A percentile compares a stretch with the other conserved stretches of the same genome.
Evolutionary conservation across 2,329 filamentous ascomycete genomes (phyloP).

Genomic region (Fusarium acutatum): DNA sequence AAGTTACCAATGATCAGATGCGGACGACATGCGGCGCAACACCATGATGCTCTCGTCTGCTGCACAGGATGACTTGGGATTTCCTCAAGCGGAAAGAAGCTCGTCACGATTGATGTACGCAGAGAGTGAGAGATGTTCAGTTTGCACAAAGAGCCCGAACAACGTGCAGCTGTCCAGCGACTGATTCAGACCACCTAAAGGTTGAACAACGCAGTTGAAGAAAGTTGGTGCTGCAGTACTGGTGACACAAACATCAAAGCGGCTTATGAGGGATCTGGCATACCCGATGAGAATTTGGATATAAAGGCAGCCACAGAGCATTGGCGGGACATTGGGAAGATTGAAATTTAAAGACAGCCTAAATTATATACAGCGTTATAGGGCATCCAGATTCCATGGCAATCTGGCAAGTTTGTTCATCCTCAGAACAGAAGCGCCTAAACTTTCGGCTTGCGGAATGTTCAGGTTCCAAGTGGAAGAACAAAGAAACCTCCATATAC

Average conservation of each 20-base stretch:
- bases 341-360: background rate
- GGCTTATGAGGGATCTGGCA: fast-evolving
- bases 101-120: fast-evolving
- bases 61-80: background rate
- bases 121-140: fast-evolving
- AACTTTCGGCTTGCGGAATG: fast-evolving
- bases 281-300: fast-evolving
- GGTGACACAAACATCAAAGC: fast-evolving
- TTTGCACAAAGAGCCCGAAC: background rate
- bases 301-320: background rate
- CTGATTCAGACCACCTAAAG: too few relatives aligned
- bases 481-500: background rate
- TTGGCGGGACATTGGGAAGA: too few relatives aligned
- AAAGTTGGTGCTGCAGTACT: background rate
- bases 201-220: background rate
- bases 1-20: background rate
- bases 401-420: background rate
- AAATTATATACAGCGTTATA: background rate
- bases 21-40: background rate
- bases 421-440: background rate
- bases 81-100: background rate
- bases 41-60: background rate
- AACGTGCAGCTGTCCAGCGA: too few relatives aligned
- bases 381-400: background rate
- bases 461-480: background rate